These are phyloP conservation scores for Plantago major DNA, from an alignment of 257 asterid genomes.

Conservation along the genomic window DNA sequence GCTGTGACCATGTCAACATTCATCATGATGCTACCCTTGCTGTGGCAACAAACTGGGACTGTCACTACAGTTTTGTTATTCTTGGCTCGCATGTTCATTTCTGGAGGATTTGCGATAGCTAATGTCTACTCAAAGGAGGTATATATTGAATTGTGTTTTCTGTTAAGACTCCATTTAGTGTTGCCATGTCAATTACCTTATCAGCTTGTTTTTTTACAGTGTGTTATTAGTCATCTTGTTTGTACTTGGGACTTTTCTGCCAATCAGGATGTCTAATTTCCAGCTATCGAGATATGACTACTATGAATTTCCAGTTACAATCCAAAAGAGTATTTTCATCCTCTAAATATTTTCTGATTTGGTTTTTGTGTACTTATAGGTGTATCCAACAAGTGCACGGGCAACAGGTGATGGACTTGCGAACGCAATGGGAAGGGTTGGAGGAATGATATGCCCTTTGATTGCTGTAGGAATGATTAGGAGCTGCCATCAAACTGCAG, in stretches of 20 bases:
- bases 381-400: constrained; percentile 28
- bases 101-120: constrained; percentile 15
- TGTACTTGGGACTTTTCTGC: too few relatives aligned
- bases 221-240: too few relatives aligned
- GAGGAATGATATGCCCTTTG: constrained; percentile 34
- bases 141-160: too few relatives aligned
- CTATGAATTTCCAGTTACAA: too few relatives aligned
- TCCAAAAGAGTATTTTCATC: too few relatives aligned
- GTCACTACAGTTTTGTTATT: constrained; percentile 16
- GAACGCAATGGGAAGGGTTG: constrained; percentile 24
- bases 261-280: too few relatives aligned
- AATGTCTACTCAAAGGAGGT: constrained; percentile 17
- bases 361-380: constrained; percentile 5
- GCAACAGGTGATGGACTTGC: constrained; percentile 28
- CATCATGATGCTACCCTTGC: constrained; percentile 17
- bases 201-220: too few relatives aligned
- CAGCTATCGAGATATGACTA: too few relatives aligned
- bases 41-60: constrained; percentile 18
- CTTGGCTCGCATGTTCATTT: constrained; percentile 25
- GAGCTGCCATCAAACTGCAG: constrained; percentile 28
- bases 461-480: constrained; percentile 28
- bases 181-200: too few relatives aligned
- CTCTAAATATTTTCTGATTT: too few relatives aligned
- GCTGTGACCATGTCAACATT: constrained; percentile 5
- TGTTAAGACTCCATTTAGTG: too few relatives aligned